Evolutionary conservation across 495 filamentous ascomycete genomes (phyloP), one percentile per base, ranked within the genome.

Genomic region (Hyaloscypha hepaticicola): DNA sequence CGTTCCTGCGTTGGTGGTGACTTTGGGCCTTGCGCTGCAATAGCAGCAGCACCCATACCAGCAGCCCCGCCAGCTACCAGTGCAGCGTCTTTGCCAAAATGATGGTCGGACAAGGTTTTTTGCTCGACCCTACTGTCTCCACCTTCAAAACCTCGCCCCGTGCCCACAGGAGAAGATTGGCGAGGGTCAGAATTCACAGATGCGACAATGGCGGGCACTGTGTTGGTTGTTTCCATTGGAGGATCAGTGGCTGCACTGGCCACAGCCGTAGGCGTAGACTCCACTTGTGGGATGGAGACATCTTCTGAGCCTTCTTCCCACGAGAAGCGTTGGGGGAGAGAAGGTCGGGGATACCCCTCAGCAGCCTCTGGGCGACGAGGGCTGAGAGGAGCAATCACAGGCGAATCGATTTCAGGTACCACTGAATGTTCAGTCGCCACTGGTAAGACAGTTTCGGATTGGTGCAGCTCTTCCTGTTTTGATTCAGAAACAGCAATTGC

Each of bases 241-340:
- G 29, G 14, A 21, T 38, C 21, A 12, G 6, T 41, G 8, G 28
- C 21, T 58, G n/a, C 14, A 27, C 24, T 11, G 34, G 6, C 25
- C 12, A 45, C 59, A 24, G 66, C 48, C 11, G 61, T 38, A 34
- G 25, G 52, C 51, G 59, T 59, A 14, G 58, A 57, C 19, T 60
- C 29, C n/a, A 62, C 58, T 21, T 14, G 45, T 51, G 70, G 55
- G 24, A 34, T 14, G 29, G 19, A 24, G 14, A 70, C 62, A 68
- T 75, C 68, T 52, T 78, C 76, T 14, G 72, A 26, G n/a, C 64
- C 66, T 25, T 71, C 61, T 67, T 87, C 82, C 83, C 83, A 86
- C 2, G 84, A 86, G 63, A 85, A 86, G 19, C 78, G 77, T n/a
- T 63, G 56, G n/a, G 65, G 41, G 2, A 68, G 31, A 21, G 41